Evolutionary conservation across 2,329 filamentous ascomycete species (phyloP), one percentile per base, ranked within the genome.

Genomic region (Colletotrichum scovillei): DNA sequence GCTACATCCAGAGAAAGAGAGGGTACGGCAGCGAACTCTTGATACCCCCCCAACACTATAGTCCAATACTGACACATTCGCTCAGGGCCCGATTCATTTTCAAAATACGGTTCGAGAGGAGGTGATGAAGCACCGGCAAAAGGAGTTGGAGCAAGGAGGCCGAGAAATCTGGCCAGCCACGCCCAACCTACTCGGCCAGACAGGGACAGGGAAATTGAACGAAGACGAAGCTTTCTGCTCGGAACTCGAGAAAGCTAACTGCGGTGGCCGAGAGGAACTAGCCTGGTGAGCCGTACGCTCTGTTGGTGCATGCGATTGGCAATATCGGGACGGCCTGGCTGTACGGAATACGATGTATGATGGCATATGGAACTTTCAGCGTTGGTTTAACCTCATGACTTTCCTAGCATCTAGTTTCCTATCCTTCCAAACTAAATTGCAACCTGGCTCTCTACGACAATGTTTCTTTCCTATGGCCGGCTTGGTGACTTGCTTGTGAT

Each of bases 1-100:
- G 75, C 79, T 88, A 69, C 87, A 89, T 75, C 86, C 87, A 0
- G 87, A 89, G 77, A 86, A 86, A 75, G 82, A 91, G 78, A 88
- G 88, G 58, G 69, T 63, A 53, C 14, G 8, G 1, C 2, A 58
- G 4, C 2, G 5, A 14, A 12, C 2, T 30, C 2, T 4, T 26
- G 11, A 19, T 12, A 11, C 2, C 19, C 12, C 22, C 9, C 16
- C n/a, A 11, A 3, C 7, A 30, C 28, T 32, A 14, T 19, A 22
- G 7, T 5, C 8, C 8, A 3, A 22, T 22, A 59, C 4, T 87
- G 5, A n/a, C 14, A 14, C 12, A 11, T 46, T 9, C 16, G 8
- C 26, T 1, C 3, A 72, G 79, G 87, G 87, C 0, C 87, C 87
- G 0, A 80, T 89, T 1, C 88, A 85, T 78, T 87, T 82, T 59